Evolutionary conservation across 345 rosid genomes (phyloP), one percentile per base, ranked within the genome.

Genomic region (Excoecaria agallocha): DNA sequence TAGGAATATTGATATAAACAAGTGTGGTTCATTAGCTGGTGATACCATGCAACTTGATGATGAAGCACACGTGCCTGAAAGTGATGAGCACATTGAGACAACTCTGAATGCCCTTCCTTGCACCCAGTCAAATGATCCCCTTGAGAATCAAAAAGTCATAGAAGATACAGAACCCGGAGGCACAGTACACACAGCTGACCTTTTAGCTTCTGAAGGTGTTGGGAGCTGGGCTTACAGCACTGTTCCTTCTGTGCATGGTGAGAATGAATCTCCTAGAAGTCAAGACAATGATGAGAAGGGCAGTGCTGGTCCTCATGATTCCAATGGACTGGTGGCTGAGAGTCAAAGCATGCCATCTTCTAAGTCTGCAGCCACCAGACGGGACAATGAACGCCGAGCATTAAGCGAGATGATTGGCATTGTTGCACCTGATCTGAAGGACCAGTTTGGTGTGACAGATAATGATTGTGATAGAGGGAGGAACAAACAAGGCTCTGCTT

Each of bases 141-240:
- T 39, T 22, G 85, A 84, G 64, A 80, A 80, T 70, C 74, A 63
- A 71, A 91, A 78, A 25, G 79, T 58, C 54, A 60, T 76, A 0
- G 90, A 89, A 69, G 96, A 93, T 76, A 88, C 86, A 12, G 95
- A 90, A 74, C 85, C 83, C 7, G 88, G 83, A 74, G 89, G 82
- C 48, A 88, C 89, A 17, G 80, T 91, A 77, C 85, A 84, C 80
- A 93, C 97, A 17, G 83, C 87, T 0, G 99, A 95, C 75, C 98
- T 95, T 76, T 67, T 91, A 78, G 83, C 97, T 71, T 93, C 99
- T 25, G 98, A 95, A 84, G 92, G 83, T 81, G 87, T 80, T 57
- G 97, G 97, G 69, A 93, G 97, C 75, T 93, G 98, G 99, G 94
- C 87, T 80, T 74, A 78, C 79, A 86, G 98, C 82, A 89, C 97